Conservation (phyloP, 805 yeast species). For the Monosporozyma solicola region DNA sequence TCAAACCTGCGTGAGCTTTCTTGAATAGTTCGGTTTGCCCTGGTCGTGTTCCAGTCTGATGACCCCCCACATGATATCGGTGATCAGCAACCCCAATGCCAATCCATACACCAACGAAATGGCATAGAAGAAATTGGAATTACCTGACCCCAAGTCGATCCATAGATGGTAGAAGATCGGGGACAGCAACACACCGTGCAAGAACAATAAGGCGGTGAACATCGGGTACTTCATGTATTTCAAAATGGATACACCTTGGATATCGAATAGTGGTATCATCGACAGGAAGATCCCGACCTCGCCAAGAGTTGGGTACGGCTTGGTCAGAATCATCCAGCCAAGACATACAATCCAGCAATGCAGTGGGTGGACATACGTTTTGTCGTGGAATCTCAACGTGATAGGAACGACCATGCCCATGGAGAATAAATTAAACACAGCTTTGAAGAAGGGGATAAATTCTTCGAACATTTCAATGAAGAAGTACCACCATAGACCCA, state of each 20-base stretch:
- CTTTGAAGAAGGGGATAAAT: conserved; percentile 73
- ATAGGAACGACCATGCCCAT: conserved; percentile 64
- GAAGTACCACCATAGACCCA: conserved; percentile 98
- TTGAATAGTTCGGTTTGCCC: conserved; percentile 27
- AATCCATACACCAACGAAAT: conserved; percentile 73
- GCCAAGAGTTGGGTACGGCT: conserved; percentile 78
- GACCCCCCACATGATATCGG: conserved; percentile 79
- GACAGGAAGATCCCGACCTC: conserved; percentile 55
- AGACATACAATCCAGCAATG: conserved; percentile 42
- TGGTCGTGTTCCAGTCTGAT: conserved; percentile 57
- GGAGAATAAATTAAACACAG: conserved; percentile 72
- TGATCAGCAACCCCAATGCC: conserved; percentile 56
- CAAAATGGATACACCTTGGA: conserved; percentile 28
- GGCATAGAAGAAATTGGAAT: conserved; percentile 93
- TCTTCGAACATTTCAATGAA: conserved; percentile 92
- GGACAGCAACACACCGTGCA: conserved; percentile 55
- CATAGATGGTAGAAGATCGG: conserved; percentile 91
- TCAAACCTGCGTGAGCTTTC: conserved; percentile 45
- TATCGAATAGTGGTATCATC: conserved; percentile 38
- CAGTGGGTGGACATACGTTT: conserved; percentile 34
- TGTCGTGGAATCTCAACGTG: conserved; percentile 52
- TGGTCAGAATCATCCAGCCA: conserved; percentile 56
- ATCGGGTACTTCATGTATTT: conserved; percentile 39
- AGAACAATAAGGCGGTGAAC: conserved; percentile 43
- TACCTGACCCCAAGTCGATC: conserved; percentile 91